Conservation (phyloP, 148 eudicot genomes). For the Euryodendron excelsum region DNA sequence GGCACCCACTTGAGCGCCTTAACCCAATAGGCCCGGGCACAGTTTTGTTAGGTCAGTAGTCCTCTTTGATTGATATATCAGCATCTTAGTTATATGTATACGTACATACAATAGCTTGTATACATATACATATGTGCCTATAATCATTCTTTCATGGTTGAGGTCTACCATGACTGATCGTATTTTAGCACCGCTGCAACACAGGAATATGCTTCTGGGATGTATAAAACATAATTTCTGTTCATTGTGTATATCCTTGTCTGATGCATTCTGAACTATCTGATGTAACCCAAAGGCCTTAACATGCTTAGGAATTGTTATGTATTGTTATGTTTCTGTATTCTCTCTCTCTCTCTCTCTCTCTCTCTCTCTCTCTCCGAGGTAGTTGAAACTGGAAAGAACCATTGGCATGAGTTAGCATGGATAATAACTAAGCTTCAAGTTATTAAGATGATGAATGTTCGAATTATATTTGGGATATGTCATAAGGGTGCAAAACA, state of each 20-base stretch:
- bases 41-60: conserved; percentile 68
- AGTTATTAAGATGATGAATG: too few species aligned
- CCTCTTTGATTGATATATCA: background rate
- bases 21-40: background rate
- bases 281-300: background rate
- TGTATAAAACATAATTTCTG: background rate
- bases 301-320: background rate
- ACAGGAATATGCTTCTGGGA: background rate
- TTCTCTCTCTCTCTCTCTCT: background rate
- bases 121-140: conserved; percentile 14
- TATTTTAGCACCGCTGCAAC: background rate
- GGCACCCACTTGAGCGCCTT: conserved; percentile 48
- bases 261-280: background rate
- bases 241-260: conserved; percentile 17
- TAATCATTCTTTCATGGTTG: conserved; percentile 30
- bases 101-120: conserved; percentile 24
- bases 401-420: too few species aligned
- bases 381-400: too few species aligned
- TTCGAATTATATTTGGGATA: too few species aligned
- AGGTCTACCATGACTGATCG: conserved; percentile 13
- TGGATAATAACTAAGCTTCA: too few species aligned
- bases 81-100: conserved; percentile 21
- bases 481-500: too few species aligned
- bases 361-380: background rate
- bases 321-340: background rate